Evolutionary conservation across 2,329 filamentous ascomycete species (phyloP).

Genomic region (Clonostachys solani): DNA sequence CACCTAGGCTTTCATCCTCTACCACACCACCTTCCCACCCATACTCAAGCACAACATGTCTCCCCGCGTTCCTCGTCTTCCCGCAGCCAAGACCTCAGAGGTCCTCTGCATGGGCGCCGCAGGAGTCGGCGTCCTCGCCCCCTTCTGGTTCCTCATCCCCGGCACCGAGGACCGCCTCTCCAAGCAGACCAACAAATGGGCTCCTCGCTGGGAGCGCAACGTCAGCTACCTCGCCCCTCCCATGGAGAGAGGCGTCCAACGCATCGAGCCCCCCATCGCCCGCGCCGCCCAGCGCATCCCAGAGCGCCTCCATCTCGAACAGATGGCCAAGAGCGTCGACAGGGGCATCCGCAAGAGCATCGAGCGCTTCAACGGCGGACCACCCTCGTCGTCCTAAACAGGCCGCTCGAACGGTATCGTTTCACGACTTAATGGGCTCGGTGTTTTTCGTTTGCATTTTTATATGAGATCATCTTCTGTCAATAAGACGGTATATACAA

Average conservation of each 20-base stretch:
- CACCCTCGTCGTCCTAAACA: too few species aligned
- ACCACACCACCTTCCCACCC: neutral
- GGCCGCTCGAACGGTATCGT: too few species aligned
- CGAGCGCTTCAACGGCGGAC: constrained; percentile 17
- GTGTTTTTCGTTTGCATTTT: too few species aligned
- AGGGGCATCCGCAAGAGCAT: constrained; percentile 41
- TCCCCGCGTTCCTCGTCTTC: constrained; percentile 38
- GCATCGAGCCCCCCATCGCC: constrained; percentile 42
- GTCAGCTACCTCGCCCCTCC: constrained; percentile 47
- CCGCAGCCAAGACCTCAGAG: constrained; percentile 42
- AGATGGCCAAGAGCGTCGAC: constrained; percentile 42
- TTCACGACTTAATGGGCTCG: too few species aligned
- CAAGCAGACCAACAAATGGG: constrained; percentile 52
- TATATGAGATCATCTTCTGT: too few species aligned
- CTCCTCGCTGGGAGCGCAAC: constrained; percentile 55
- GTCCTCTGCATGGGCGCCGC: constrained; percentile 49
- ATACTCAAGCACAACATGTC: constrained; percentile 31
- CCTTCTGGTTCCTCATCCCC: constrained; percentile 53
- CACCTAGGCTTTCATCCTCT: neutral
- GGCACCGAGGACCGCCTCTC: constrained; percentile 50
- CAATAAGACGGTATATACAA: too few species aligned
- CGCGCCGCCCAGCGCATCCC: constrained; percentile 40
- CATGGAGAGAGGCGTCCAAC: constrained; percentile 39
- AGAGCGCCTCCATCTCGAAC: constrained; percentile 42
- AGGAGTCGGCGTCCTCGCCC: constrained; percentile 47